Base-by-base conservation (phyloP, 371 early-diverging fungal species). In the Neoconidiobolus thromboides region DNA sequence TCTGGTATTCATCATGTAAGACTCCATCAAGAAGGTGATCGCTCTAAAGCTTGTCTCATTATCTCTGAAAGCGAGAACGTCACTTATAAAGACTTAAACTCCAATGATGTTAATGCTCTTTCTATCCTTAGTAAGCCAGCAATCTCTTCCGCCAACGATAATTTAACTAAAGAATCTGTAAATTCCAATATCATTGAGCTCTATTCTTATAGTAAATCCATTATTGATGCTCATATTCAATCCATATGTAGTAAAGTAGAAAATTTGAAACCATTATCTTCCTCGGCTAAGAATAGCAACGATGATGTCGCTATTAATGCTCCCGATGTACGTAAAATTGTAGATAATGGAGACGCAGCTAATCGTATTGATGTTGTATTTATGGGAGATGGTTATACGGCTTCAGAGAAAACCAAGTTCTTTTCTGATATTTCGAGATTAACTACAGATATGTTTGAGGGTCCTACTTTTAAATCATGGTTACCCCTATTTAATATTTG, bases 301-400 rank as follows among this genome's bases (percentile, higher is more conserved):
- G 46, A 12, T 46, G 46, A 12, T 0, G 46, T 9, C 6, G 49
- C 38, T 52, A 9, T 26, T 5, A 39, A 7, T 38, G 53, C 53
- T 6, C 15, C 15, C 7, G 56, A 55, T 6, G 46, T 55, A 5
- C 56, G 56, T 7, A 55, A 55, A 44, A 65, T 63, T 37, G 62
- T 75, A 38, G 62, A 70, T 52, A 68, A 54, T 49, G 77, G 80
- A 2, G 68, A 67, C 3, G 68, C 75, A 36, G 58, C 44, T 5
- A 79, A 79, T 67, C 67, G 77, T 40, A 73, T 79, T 15, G 73
- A 75, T 48, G 76, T 76, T 51, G 77, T 76, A 36, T 73, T 79
- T 39, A 77, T 79, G 77, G 77, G 79, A n/a, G 80, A 79, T 67
- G 80, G 80, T 12, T 79, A 79, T 63, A 74, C 73, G 1, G 55